Evolutionary conservation across 2,329 filamentous ascomycete genomes (phyloP).

Genomic region (Pezicula carpinea): DNA sequence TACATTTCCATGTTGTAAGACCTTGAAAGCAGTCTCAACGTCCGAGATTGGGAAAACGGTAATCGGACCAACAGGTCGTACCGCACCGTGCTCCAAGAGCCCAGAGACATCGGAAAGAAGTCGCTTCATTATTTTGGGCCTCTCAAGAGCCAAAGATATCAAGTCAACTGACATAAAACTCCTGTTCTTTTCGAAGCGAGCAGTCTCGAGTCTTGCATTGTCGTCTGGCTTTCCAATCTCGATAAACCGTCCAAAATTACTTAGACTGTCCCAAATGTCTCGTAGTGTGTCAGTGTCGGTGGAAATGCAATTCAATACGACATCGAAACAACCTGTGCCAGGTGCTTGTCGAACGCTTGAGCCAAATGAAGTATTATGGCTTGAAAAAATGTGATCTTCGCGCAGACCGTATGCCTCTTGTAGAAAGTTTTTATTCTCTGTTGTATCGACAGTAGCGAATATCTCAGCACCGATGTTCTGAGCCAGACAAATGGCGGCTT

Average conservation of each 20-base stretch:
- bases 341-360: conserved; percentile 18
- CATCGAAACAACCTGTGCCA: conserved; percentile 21
- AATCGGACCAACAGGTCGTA: conserved; percentile 34
- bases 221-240: conserved; percentile 33
- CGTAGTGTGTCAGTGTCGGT: conserved; percentile 19
- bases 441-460: conserved; percentile 23
- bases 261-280: conserved; percentile 30
- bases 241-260: conserved; percentile 33
- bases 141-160: conserved; percentile 35
- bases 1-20: conserved; percentile 13
- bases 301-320: conserved; percentile 25
- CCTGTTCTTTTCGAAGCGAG: conserved; percentile 33
- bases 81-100: conserved; percentile 30
- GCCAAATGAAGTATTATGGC: conserved; percentile 17
- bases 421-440: conserved; percentile 17
- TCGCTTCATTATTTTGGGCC: conserved; percentile 36
- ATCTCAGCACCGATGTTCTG: conserved; percentile 18
- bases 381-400: conserved; percentile 18
- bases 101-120: conserved; percentile 34
- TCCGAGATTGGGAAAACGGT: conserved; percentile 31
- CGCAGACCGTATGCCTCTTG: conserved; percentile 14
- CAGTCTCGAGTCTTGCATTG: conserved; percentile 25
- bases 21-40: conserved; percentile 21
- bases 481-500: conserved; percentile 31
- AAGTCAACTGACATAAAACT: conserved; percentile 40